Conservation (phyloP, 2,329 filamentous ascomycete species). For the Fusarium sp. region DNA sequence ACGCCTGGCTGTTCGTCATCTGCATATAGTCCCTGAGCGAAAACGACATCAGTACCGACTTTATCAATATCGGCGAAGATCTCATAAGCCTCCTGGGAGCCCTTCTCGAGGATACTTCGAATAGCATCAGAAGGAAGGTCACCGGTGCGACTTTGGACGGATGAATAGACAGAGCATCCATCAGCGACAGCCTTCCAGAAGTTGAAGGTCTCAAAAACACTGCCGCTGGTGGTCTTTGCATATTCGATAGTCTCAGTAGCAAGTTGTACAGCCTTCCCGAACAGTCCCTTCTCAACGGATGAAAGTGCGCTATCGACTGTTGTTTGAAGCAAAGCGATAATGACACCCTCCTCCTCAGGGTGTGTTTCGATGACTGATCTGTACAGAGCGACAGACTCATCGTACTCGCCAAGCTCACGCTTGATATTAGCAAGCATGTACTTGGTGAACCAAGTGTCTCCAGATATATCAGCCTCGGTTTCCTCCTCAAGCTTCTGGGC, state of each 20-base stretch:
- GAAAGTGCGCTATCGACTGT: constrained; percentile 84
- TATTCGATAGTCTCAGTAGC: constrained; percentile 77
- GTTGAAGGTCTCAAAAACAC: constrained; percentile 82
- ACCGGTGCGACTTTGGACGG: constrained; percentile 74
- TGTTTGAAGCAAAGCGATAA: constrained; percentile 88
- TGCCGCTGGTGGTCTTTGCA: constrained; percentile 70
- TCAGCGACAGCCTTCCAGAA: constrained; percentile 95
- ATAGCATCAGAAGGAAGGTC: constrained; percentile 73
- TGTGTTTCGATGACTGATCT: constrained; percentile 76
- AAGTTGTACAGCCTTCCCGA: constrained; percentile 82
- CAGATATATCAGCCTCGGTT: constrained; percentile 61
- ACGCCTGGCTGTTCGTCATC: constrained; percentile 62
- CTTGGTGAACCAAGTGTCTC: constrained; percentile 92
- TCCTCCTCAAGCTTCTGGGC: constrained; percentile 80
- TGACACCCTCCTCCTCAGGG: constrained; percentile 84
- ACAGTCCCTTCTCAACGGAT: constrained; percentile 84
- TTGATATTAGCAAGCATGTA: constrained; percentile 98
- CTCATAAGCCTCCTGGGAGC: constrained; percentile 68
- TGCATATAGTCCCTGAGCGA: constrained; percentile 59
- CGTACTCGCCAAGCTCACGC: constrained; percentile 89
- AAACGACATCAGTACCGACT: constrained; percentile 60
- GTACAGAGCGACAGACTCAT: constrained; percentile 84
- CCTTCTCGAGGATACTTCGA: constrained; percentile 67
- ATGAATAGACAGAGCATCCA: constrained; percentile 86
- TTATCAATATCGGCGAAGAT: constrained; percentile 78